Evolutionary conservation across 352 stramenopile genomes (phyloP).

Genomic region (Globisporangium acanthophoron): DNA sequence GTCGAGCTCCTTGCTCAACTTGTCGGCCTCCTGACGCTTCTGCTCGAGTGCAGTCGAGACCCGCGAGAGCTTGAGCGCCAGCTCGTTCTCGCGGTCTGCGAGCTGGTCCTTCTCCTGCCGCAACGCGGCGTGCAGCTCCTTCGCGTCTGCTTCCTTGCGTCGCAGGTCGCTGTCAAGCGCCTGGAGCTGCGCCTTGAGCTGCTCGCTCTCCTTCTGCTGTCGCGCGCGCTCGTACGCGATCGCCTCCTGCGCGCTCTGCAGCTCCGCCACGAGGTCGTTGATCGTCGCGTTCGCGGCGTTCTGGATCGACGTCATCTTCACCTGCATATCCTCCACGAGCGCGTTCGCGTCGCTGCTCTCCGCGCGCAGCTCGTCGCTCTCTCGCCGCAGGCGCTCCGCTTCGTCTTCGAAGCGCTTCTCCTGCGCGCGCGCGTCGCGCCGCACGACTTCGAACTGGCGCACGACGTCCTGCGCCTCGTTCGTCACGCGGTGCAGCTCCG

Average conservation of each 20-base stretch:
- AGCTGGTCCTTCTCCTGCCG: constrained; percentile 22
- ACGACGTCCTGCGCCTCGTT: constrained; percentile 55
- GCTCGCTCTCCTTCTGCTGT: constrained; percentile 42
- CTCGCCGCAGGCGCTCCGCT: constrained; percentile 33
- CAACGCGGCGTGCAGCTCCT: constrained; percentile 24
- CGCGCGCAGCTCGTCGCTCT: constrained; percentile 35
- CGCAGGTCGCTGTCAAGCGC: constrained; percentile 44
- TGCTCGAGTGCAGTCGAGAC: constrained; percentile 29
- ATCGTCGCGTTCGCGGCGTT: constrained; percentile 74
- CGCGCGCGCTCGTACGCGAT: constrained; percentile 46
- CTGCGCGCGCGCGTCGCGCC: constrained; percentile 40
- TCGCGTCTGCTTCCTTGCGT: constrained; percentile 31
- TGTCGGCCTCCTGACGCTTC: constrained; percentile 60
- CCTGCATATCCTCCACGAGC: constrained; percentile 51
- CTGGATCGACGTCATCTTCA: constrained; percentile 65
- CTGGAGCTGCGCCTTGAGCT: constrained; percentile 29
- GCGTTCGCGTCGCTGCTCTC: constrained; percentile 36
- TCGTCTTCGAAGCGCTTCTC: constrained; percentile 37
- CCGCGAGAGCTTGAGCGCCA: constrained; percentile 24
- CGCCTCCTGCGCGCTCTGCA: constrained; percentile 54
- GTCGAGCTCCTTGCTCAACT: constrained; percentile 50
- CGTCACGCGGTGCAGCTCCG: constrained; percentile 42
- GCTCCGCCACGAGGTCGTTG: constrained; percentile 58
- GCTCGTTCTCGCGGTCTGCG: constrained; percentile 28
- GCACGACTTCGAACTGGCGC: constrained; percentile 56